Percentiles rank a stretch among this genome's conserved stretches.
Evolutionary conservation across 2,329 filamentous ascomycete species (phyloP).

Genomic region (Colletotrichum lupini): DNA sequence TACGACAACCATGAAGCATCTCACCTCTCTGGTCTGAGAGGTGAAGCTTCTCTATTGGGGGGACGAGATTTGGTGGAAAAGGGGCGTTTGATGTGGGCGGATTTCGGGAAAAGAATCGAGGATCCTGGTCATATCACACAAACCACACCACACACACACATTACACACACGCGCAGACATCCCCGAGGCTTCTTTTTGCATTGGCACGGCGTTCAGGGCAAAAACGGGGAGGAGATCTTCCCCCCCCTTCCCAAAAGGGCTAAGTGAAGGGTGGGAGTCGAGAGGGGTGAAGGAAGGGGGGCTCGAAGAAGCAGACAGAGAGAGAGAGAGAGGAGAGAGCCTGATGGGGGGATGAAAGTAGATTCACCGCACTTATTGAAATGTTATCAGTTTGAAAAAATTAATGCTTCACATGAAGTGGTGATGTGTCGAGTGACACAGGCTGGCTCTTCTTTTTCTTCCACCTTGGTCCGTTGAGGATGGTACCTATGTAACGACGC

Average conservation of each 20-base stretch:
- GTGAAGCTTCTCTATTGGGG: background rate
- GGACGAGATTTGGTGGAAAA: background rate
- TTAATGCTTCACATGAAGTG: background rate
- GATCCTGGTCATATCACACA: background rate
- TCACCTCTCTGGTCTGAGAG: background rate
- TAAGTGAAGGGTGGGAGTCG: background rate
- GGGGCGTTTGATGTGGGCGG: background rate
- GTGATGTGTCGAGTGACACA: too few species aligned
- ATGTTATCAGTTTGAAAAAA: constrained; percentile 3
- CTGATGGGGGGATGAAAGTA: background rate
- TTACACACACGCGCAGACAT: background rate
- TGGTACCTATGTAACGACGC: too few species aligned
- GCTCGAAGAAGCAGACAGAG: background rate
- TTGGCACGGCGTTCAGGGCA: constrained; percentile 38
- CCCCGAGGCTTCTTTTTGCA: constrained; percentile 33
- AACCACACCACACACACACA: background rate
- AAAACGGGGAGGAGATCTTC: background rate
- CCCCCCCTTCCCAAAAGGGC: background rate
- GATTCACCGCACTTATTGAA: constrained; percentile 2
- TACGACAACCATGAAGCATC: background rate
- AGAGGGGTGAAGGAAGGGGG: background rate
- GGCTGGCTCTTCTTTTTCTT: too few species aligned
- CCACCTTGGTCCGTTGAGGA: too few species aligned
- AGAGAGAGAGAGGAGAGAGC: background rate
- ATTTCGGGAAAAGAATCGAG: background rate